A percentile compares a stretch with the other conserved stretches of the same genome.
phyloP scores from a whole-genome alignment of 345 rosid species.

The Bruguiera sexangula region DNA sequence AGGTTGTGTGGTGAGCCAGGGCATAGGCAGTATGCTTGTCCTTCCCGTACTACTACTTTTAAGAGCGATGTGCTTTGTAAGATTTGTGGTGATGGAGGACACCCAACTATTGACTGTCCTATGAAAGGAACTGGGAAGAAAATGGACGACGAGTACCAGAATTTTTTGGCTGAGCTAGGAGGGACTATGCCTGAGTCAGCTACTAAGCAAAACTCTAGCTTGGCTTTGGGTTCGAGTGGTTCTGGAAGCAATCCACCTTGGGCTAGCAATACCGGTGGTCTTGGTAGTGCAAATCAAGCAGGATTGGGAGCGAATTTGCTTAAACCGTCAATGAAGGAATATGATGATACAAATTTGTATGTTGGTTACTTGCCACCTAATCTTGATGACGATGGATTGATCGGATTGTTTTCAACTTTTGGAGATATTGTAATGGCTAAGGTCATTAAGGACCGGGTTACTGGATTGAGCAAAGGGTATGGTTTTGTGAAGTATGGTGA shows the following conservation, averaged over 20 bases:
- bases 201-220: slow-evolving; percentile 56
- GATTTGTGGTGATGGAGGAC: slow-evolving; percentile 99
- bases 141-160: slow-evolving; percentile 99
- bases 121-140: slow-evolving; percentile 92
- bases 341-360: slow-evolving; percentile 85
- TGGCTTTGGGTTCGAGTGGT: slow-evolving; percentile 68
- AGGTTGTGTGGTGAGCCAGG: slow-evolving; percentile 94
- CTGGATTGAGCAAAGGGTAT: slow-evolving; percentile 86
- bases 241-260: slow-evolving; percentile 87
- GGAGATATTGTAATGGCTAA: slow-evolving; percentile 98
- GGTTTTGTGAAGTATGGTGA: slow-evolving; percentile 92
- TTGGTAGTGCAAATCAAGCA: slow-evolving; percentile 62
- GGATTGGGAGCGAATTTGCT: slow-evolving; percentile 66
- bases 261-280: slow-evolving; percentile 58
- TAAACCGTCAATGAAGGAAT: slow-evolving; percentile 64
- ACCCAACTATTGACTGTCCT: slow-evolving; percentile 97
- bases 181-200: slow-evolving; percentile 89
- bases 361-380: slow-evolving; percentile 90
- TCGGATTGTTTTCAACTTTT: slow-evolving; percentile 70
- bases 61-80: slow-evolving; percentile 96
- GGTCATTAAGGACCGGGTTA: slow-evolving; percentile 80
- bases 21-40: slow-evolving; percentile 84
- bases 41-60: slow-evolving; percentile 86
- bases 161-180: slow-evolving; percentile 88
- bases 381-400: slow-evolving; percentile 86